Evolutionary conservation across 257 asterid species (phyloP), one percentile per base, ranked within the genome.

Genomic region (Lycium ferocissimum): DNA sequence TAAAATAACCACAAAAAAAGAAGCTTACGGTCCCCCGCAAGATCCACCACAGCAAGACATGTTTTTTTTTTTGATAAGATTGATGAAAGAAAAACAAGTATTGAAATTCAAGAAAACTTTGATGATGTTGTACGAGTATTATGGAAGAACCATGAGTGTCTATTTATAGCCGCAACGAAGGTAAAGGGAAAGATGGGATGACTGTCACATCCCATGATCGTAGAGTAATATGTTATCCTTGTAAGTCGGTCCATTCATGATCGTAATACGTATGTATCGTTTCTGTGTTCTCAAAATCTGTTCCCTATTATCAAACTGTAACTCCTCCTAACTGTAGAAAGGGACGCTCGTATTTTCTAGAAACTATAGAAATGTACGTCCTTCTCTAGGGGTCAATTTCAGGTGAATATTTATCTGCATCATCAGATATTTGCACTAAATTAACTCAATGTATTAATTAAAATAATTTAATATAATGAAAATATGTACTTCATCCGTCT

Each of bases 21-120:
- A 26, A 26, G 33, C 33, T 26, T 26, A 26, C 33, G 33, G 33
- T 26, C 33, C 33, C 33, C 92, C 91, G 71, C 97, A 94, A 89
- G 85, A 93, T 87, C 94, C 96, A 49, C 89, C 89, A 81, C 95
- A 90, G 94, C 98, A 91, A 85, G 97, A 94, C 98, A 94, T 93
- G 54, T 81, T 83, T 22, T 7, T 8, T 38, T 13, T 7, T 8
- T 38, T 13, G 11, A 58, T 58, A 17, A 40, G 54, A 65, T 6
- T 22, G 11, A 8, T 53, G 59, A 54, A 54, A 13, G 0, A 9
- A 4, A 20, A 62, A 7, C 7, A 17, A 13, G 6, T 56, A 18
- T 66, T 18, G 15, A 9, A 58, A 18, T 58, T 58, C 11, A 18
- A 58, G 37, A 72, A 45, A 10, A 9, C 9, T 5, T 69, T 5